Percentiles rank a stretch among this genome's conserved stretches.
Conservation (phyloP, 2,329 filamentous ascomycete genomes). For the Aspergillus terreus region DNA sequence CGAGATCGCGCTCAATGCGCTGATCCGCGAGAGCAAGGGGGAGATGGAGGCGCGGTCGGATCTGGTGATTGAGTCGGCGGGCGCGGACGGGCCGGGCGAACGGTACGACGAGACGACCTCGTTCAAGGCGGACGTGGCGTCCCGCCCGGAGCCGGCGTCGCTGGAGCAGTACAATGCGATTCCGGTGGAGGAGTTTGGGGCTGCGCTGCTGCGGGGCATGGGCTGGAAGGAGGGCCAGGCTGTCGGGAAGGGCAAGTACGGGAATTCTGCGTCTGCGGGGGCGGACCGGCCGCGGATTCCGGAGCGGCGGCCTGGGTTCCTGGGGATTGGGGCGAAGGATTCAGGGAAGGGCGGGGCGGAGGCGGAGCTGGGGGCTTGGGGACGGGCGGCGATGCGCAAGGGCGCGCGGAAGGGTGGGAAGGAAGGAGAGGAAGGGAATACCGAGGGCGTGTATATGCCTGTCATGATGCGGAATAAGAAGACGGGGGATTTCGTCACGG, state of each 20-base stretch:
- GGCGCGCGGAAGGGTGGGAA: slow-evolving; percentile 56
- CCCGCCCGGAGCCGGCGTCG: slow-evolving; percentile 70
- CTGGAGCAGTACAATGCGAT: slow-evolving; percentile 83
- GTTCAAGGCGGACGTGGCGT: slow-evolving; percentile 65
- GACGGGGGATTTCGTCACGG: slow-evolving; percentile 60
- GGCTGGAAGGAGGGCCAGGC: slow-evolving; percentile 77
- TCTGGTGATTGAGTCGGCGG: slow-evolving; percentile 49
- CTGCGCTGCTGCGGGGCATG: slow-evolving; percentile 86
- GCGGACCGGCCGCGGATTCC: slow-evolving; percentile 59
- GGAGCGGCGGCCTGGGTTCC: slow-evolving; percentile 70
- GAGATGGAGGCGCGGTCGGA: slow-evolving; percentile 42
- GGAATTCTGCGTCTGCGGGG: slow-evolving; percentile 30
- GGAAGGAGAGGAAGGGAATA: slow-evolving; percentile 34
- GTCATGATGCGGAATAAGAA: slow-evolving; percentile 58
- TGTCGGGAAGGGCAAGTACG: slow-evolving; percentile 53
- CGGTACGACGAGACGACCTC: slow-evolving; percentile 51
- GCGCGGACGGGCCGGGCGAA: slow-evolving; percentile 15
- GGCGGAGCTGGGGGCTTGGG: slow-evolving; percentile 76
- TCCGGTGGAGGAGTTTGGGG: slow-evolving; percentile 91
- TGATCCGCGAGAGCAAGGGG: slow-evolving; percentile 55
- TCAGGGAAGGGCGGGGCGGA: slow-evolving; percentile 51
- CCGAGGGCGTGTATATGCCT: slow-evolving; percentile 56
- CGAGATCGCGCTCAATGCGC: slow-evolving; percentile 62
- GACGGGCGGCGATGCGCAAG: slow-evolving; percentile 57
- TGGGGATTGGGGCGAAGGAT: slow-evolving; percentile 87